Evolutionary conservation across 495 filamentous ascomycete species (phyloP).

Genomic region (Trichocladium antarcticum): DNA sequence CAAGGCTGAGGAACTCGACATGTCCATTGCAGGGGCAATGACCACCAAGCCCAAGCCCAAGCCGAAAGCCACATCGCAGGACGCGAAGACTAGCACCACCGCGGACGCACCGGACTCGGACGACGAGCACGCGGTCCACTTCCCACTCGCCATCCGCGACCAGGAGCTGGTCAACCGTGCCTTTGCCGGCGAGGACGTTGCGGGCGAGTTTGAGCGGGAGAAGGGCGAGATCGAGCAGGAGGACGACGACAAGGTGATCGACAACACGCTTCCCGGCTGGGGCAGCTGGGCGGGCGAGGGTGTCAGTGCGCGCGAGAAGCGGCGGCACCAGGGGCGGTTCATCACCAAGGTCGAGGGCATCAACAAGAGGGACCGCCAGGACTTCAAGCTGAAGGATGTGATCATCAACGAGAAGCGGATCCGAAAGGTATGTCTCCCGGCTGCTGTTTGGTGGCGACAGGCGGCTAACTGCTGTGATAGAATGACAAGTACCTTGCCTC

Average conservation of each 20-base stretch:
- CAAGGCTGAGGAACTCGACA: conserved; percentile 28
- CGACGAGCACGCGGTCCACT: conserved; percentile 46
- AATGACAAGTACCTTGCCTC: conserved; percentile 80
- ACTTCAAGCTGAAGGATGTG: conserved; percentile 66
- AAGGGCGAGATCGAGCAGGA: conserved; percentile 62
- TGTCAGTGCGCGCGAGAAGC: conserved; percentile 51
- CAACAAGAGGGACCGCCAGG: conserved; percentile 63
- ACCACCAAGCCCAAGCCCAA: conserved; percentile 22
- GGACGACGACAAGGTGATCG: conserved; percentile 75
- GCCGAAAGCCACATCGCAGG: conserved; percentile 11
- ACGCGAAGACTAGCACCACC: background rate
- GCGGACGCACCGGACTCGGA: conserved; percentile 33
- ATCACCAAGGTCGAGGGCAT: conserved; percentile 66
- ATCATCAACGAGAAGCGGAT: conserved; percentile 88
- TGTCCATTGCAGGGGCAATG: conserved; percentile 28
- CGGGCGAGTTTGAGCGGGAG: conserved; percentile 67
- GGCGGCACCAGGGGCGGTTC: conserved; percentile 46
- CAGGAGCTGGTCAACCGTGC: conserved; percentile 72
- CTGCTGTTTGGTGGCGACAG: background rate
- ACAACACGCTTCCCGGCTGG: conserved; percentile 86
- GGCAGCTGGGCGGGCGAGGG: conserved; percentile 78
- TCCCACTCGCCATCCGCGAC: conserved; percentile 59
- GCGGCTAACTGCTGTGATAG: conserved; percentile 38
- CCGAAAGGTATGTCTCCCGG: conserved; percentile 58
- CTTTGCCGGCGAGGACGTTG: conserved; percentile 86